Base-by-base conservation (phyloP, 192 early-diverging fungal species). In the Umbelopsis sp. region DNA sequence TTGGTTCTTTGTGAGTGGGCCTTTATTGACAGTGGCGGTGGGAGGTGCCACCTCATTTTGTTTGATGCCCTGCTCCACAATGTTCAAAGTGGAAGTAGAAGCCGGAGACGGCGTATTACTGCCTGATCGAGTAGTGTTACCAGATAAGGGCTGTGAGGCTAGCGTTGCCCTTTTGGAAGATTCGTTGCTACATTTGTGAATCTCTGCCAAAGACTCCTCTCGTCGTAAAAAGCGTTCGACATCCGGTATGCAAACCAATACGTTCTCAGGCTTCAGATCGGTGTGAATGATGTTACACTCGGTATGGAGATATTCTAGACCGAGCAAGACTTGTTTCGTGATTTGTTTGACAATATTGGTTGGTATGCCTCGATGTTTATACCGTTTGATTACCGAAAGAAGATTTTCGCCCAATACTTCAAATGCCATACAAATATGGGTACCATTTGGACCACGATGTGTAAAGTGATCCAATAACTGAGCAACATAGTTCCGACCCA, bases 241-340 rank as follows among this genome's bases (percentile, higher is more conserved):
- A 73, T 96, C 84, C 34, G 89, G 89, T 45, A 98, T 90, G 66
- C 92, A 93, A 6, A 98, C 93, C 20, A 98, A 85, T 0, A 97
- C 91, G 77, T 98, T 98, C 80, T 98, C 97, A 12, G 96, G 97
- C 75, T 98, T 98, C 49, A 98, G 75, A 78, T 98, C 97, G 0
- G 97, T 98, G 83, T 98, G 97, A 68, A 98, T 95, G 74, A 98
- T 95, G 32, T 88, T 88, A 83, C 97, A 98, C 54, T 94, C 90
- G 9, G 88, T 80, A 79, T 98, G 97, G 74, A 98, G 84, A 77
- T 96, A 98, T 50, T 96, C 96, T 71, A 98, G 76, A 9, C 93
- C 96, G 78, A 93, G 86, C 44, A 97, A 81, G 2, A 97, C 89
- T 77, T 98, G 97, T 69, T 92, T 88, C 9, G 91, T 82, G 70